Conservation (phyloP, 805 yeast genomes). For the Wickerhamomyces kurtzmanii region DNA sequence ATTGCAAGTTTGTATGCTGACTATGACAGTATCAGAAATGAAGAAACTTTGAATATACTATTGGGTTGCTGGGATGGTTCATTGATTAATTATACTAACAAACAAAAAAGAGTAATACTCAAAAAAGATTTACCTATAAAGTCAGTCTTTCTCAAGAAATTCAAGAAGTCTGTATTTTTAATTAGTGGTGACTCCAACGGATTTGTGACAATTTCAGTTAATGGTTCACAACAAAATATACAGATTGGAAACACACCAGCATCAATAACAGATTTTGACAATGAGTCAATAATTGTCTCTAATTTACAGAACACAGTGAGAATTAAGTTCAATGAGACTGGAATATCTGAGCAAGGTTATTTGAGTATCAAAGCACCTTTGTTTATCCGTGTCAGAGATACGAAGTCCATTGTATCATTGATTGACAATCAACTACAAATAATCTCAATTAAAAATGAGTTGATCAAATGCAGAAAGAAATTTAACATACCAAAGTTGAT, state of each 20-base stretch:
- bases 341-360: conserved; percentile 9
- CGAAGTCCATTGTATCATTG: no score
- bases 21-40: no score
- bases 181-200: conserved; percentile 17
- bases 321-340: conserved; percentile 2
- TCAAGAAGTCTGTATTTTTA: conserved; percentile 1
- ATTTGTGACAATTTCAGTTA: conserved; percentile 3
- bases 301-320: conserved; percentile 11
- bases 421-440: no score
- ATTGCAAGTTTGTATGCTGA: no score
- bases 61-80: conserved; percentile 17
- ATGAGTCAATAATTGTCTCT: conserved; percentile 5
- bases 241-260: conserved; percentile 16
- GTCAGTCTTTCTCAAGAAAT: conserved; percentile 10
- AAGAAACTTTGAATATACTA: conserved; percentile 2
- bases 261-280: conserved; percentile 5
- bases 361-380: conserved; percentile 8
- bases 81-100: conserved; percentile 3
- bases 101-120: conserved; percentile 2
- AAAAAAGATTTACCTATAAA: conserved; percentile 6
- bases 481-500: conserved; percentile 5
- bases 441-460: not conserved
- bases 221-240: not conserved
- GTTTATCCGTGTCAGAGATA: no score
- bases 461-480: conserved; percentile 4